Base-by-base conservation (phyloP, 75 land plant genomes). In the Sequoiadendron giganteum region DNA sequence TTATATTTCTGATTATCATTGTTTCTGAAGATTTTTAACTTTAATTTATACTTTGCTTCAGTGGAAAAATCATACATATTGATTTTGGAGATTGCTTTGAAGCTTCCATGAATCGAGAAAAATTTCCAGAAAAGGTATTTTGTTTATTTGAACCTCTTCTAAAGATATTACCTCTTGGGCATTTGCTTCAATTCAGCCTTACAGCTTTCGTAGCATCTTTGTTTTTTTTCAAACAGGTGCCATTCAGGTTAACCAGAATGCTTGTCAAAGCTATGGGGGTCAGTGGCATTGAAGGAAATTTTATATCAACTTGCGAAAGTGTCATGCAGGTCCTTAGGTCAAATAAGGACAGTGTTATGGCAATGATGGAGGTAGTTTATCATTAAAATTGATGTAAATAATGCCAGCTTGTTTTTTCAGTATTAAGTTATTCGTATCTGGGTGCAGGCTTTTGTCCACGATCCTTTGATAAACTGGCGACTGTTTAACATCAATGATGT, bases 81-180 rank as follows among this genome's bases (percentile, higher is more conserved):
- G 99, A 98, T 90, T 98, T 98, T 93, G 99, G 99, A 58, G 99
- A 98, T 78, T 98, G 99, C 88, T 98, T 98, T 93, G 99, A 98
- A 91, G 99, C 99, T 58, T 94, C 99, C 81, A 98, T 98, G 99
- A 98, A 96, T 89, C 91, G 99, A 38, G 99, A 98, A 83, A 98
- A 98, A 84, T 98, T 97, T 85, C 99, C 99, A 32, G 99, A 98
- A 89, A 98, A 98, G 93, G 99, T 95, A 81, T 40, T 77, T 21
- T 42, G 49, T 45, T 48, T 15, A 34, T 34, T 75, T 75, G 76
- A 34, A 34, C 34, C 77, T 75, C 13, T 75, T 75, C 3, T 32
- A 34, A 75, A 75, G 77, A 32, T 25, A 34, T 11, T 75, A 16
- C 65, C 32, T 86, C 49, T 78, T 36, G 42, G 49, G 28, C 3